phyloP scores from a whole-genome alignment of 2,329 filamentous ascomycete species.

The Diaporthe humulicola region DNA sequence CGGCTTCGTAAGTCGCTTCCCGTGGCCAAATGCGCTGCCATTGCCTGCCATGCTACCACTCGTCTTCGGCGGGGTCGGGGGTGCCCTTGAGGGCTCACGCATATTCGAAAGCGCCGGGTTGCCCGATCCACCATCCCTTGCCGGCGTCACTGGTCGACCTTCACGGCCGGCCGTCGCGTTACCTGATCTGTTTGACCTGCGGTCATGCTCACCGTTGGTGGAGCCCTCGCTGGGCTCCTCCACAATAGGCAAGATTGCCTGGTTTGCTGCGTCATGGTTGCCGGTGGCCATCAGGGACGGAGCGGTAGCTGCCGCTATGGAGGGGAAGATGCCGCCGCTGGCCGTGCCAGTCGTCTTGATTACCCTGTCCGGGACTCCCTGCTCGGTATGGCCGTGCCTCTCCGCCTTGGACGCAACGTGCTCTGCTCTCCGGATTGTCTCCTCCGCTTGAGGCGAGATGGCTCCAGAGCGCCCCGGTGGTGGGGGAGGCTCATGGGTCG shows the following conservation, averaged over 20 bases:
- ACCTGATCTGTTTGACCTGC: conserved; percentile 54
- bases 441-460: conserved; percentile 54
- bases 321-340: conserved; percentile 40
- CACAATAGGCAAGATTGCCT: conserved; percentile 80
- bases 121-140: conserved; percentile 55
- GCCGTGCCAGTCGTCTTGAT: conserved; percentile 55
- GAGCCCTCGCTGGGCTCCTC: conserved; percentile 88
- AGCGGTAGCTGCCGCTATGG: conserved; percentile 40
- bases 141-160: conserved; percentile 56
- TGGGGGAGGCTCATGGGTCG: conserved; percentile 60
- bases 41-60: conserved; percentile 33
- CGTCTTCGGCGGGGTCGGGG: conserved; percentile 63
- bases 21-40: conserved; percentile 20
- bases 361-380: conserved; percentile 73
- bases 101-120: conserved; percentile 49
- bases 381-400: conserved; percentile 51
- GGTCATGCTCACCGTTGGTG: conserved; percentile 73
- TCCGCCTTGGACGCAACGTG: conserved; percentile 54
- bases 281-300: conserved; percentile 33
- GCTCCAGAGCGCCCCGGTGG: conserved; percentile 51
- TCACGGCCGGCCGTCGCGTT: conserved; percentile 50
- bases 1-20: conserved; percentile 52
- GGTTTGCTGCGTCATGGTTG: conserved; percentile 64
- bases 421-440: conserved; percentile 57
- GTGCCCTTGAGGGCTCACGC: conserved; percentile 42